These are phyloP conservation scores for Aspergillus brunneoviolaceus DNA, from an alignment of 2,329 filamentous ascomycete species.

Conservation along the genomic window DNA sequence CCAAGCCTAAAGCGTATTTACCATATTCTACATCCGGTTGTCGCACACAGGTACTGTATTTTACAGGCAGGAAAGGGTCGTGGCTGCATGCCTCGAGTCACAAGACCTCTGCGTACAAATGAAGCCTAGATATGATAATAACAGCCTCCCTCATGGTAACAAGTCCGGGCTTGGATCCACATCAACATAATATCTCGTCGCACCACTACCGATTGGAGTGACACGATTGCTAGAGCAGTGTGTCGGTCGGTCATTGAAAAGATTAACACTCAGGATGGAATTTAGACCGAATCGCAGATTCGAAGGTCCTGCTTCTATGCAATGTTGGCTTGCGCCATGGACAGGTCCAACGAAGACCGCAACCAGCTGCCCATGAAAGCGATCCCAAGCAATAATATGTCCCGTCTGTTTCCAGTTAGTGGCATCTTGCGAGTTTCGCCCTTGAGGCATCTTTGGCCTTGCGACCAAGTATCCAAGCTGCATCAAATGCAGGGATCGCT, in stretches of 20 bases:
- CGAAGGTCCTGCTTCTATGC: constrained; percentile 1
- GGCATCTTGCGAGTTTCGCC: background rate
- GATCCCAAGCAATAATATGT: constrained; percentile 40
- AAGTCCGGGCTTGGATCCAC: constrained; percentile 27
- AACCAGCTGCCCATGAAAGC: constrained; percentile 29
- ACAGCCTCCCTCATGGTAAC: background rate
- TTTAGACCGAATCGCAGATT: constrained; percentile 9
- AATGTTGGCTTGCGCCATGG: background rate
- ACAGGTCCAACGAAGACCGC: constrained; percentile 31
- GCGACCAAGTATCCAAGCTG: constrained; percentile 38
- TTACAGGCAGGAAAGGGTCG: background rate
- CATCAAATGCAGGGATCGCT: constrained; percentile 33
- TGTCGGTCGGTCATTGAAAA: background rate
- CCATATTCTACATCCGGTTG: background rate
- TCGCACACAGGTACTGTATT: background rate
- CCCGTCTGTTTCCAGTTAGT: constrained; percentile 33
- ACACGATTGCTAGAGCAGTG: background rate
- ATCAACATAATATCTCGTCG: constrained; percentile 25
- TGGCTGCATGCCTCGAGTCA: background rate
- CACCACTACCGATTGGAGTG: constrained; percentile 4
- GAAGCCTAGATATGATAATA: background rate
- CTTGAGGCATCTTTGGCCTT: constrained; percentile 14
- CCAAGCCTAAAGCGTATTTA: background rate
- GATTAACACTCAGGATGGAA: constrained; percentile 10
- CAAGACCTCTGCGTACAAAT: background rate